Base-by-base conservation (phyloP, 78 protist genomes). In the Neovahlkampfia damariscottae region DNA sequence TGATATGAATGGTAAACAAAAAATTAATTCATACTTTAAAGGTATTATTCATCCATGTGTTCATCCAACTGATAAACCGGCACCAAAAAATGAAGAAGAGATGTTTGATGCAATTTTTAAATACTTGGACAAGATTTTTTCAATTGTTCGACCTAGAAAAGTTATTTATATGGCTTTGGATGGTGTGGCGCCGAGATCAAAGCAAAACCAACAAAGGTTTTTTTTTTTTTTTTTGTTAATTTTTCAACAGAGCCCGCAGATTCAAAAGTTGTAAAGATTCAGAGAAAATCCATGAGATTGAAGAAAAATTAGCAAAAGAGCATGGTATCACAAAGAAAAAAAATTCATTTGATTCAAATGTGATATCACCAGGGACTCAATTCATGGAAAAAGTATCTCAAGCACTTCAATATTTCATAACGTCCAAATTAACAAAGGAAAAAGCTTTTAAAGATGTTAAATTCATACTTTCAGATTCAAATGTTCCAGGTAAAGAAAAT, bases 1-100 rank as follows among this genome's bases (percentile, higher is more conserved):
- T n/a, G 99, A 98, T 67, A 91, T 98, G 99, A 97, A 98, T 84
- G 99, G 98, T 41, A n/a, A n/a, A n/a, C n/a, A n/a, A n/a, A n/a
- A n/a, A n/a, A n/a, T n/a, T n/a, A n/a, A n/a, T n/a, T n/a, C n/a
- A n/a, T n/a, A n/a, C n/a, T n/a, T n/a, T n/a, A n/a, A n/a, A n/a
- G n/a, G n/a, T n/a, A 84, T 98, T 71, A 93, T 97, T 69, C 99
- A 98, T 75, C 93, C 94, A 2, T 92, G 98, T 82, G 70, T 84
- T 70, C 99, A 93, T 80, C 93, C 8, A 30, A 7, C 39, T 9
- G 77, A 4, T 7, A 36, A 29, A 1, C 72, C 19, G 27, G 79
- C 84, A 10, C 84, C 80, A 1, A 19, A 37, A 2, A 72, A 27
- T 30, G 87, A 80, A 40, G 84, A 74, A 19, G 84, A 71, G 40